A percentile compares a stretch with the other conserved stretches of the same genome.
phyloP scores from a whole-genome alignment of 1,139 yeast genomes.

The Candida tetrigidarum region DNA sequence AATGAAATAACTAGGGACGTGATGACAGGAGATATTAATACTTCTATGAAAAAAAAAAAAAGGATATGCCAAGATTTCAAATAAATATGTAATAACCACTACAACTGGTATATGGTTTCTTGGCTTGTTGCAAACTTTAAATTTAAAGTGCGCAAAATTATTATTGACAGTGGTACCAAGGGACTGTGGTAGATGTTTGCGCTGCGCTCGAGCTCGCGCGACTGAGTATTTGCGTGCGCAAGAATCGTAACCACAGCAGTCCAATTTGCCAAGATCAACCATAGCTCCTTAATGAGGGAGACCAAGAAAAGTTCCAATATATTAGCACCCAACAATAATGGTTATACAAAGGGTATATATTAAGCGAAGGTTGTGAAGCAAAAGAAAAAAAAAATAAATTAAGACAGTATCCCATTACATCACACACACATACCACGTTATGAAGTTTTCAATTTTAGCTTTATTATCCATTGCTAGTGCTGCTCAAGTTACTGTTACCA shows the following conservation, averaged over 20 bases:
- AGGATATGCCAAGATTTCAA: neutral
- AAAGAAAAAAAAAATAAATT: too few relatives aligned
- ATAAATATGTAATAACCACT: slow-evolving; percentile 2
- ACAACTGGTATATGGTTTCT: neutral
- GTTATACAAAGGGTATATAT: neutral
- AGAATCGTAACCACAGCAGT: slow-evolving; percentile 6
- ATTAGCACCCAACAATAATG: neutral
- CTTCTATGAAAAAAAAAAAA: neutral
- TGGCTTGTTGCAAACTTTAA: too few relatives aligned
- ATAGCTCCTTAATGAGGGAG: neutral
- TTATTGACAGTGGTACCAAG: too few relatives aligned
- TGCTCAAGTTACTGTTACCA: slow-evolving; percentile 10
- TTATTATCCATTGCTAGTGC: slow-evolving; percentile 6
- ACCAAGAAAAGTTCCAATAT: neutral
- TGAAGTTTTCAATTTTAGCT: slow-evolving; percentile 15
- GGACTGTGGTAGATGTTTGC: too few relatives aligned
- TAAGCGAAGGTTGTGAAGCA: too few relatives aligned
- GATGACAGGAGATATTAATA: neutral
- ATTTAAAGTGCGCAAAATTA: too few relatives aligned
- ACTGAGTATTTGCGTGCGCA: too few relatives aligned
- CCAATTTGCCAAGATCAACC: slow-evolving; percentile 5
- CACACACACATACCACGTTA: too few relatives aligned
- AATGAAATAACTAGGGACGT: too few relatives aligned
- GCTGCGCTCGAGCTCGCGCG: too few relatives aligned
- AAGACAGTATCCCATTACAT: too few relatives aligned